Evolutionary conservation across 768 basidiomycete species (phyloP).

Genomic region (Crepidotus variabilis): DNA sequence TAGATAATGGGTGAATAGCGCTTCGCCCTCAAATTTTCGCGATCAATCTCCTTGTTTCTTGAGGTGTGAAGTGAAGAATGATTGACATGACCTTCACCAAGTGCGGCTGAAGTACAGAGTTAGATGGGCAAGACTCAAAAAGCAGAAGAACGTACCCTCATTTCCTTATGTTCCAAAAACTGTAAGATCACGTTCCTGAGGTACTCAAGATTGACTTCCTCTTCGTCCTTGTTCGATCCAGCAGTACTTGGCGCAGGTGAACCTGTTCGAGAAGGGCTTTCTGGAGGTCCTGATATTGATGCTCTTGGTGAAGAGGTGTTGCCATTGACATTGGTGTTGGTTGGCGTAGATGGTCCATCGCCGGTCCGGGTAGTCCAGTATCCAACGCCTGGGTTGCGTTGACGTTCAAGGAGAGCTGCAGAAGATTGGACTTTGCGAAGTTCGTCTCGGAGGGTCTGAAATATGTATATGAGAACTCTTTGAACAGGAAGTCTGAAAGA

Average conservation of each 20-base stretch:
- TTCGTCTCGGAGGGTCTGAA: conserved; percentile 86
- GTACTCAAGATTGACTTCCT: conserved; percentile 95
- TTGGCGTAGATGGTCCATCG: conserved; percentile 5
- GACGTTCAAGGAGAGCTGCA: conserved; percentile 82
- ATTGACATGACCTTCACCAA: conserved; percentile 89
- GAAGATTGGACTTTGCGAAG: conserved; percentile 94
- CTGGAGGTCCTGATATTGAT: conserved; percentile 30
- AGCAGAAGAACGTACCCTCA: conserved; percentile 65
- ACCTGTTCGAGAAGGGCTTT: conserved; percentile 29
- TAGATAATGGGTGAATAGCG: background rate
- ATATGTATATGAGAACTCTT: conserved; percentile 1
- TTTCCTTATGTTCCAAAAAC: conserved; percentile 97
- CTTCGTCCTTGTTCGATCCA: conserved; percentile 53
- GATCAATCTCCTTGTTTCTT: conserved; percentile 85
- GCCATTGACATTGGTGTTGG: conserved; percentile 25
- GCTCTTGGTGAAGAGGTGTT: conserved; percentile 41
- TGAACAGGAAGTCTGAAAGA: background rate
- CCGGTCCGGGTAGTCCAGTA: conserved; percentile 66
- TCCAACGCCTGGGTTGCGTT: conserved; percentile 90
- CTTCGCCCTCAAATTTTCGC: conserved; percentile 65
- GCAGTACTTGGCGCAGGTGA: conserved; percentile 33
- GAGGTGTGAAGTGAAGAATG: conserved; percentile 91
- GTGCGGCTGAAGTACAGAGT: conserved; percentile 57
- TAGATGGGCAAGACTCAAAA: conserved; percentile 1
- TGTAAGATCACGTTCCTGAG: conserved; percentile 94